Evolutionary conservation across 441 rosid species (phyloP).

Genomic region (Eutrema salsugineum): DNA sequence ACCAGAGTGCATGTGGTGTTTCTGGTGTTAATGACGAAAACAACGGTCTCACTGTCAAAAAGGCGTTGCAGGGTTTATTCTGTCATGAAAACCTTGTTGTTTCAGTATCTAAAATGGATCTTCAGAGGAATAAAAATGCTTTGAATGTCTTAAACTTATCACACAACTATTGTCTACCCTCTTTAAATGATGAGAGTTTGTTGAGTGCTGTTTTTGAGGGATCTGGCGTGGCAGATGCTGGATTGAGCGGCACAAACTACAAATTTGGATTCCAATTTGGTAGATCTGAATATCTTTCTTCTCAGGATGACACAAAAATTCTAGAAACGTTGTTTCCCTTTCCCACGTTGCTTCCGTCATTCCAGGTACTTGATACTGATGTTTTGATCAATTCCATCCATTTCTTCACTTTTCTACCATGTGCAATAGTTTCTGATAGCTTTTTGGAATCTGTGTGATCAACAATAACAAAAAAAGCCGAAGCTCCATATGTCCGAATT

Average conservation of each 20-base stretch:
- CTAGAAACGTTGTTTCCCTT: conserved; percentile 78
- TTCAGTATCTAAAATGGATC: conserved; percentile 54
- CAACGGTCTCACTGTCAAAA: conserved; percentile 17
- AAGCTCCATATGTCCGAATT: conserved; percentile 56
- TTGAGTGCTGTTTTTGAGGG: conserved; percentile 62
- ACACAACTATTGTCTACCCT: conserved; percentile 56
- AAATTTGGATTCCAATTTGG: conserved; percentile 73
- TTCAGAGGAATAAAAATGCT: conserved; percentile 44
- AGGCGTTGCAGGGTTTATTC: conserved; percentile 42
- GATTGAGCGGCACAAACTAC: conserved; percentile 60
- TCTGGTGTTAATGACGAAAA: conserved; percentile 24
- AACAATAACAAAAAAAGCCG: conserved; percentile 45
- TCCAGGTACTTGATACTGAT: conserved; percentile 50
- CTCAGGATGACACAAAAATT: conserved; percentile 50
- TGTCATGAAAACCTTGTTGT: conserved; percentile 80
- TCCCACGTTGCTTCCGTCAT: conserved; percentile 87
- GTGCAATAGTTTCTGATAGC: conserved; percentile 4
- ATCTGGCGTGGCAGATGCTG: conserved; percentile 32
- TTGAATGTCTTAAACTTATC: conserved; percentile 62
- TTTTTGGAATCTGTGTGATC: conserved; percentile 20
- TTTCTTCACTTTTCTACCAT: not conserved
- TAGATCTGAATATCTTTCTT: conserved; percentile 51
- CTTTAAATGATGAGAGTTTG: conserved; percentile 68
- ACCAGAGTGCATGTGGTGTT: conserved; percentile 28
- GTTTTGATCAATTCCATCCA: conserved; percentile 4